A percentile compares a stretch with the other conserved stretches of the same genome.
Evolutionary conservation across 208 protist genomes (phyloP).

Genomic region (Wallacemonas sp.): DNA sequence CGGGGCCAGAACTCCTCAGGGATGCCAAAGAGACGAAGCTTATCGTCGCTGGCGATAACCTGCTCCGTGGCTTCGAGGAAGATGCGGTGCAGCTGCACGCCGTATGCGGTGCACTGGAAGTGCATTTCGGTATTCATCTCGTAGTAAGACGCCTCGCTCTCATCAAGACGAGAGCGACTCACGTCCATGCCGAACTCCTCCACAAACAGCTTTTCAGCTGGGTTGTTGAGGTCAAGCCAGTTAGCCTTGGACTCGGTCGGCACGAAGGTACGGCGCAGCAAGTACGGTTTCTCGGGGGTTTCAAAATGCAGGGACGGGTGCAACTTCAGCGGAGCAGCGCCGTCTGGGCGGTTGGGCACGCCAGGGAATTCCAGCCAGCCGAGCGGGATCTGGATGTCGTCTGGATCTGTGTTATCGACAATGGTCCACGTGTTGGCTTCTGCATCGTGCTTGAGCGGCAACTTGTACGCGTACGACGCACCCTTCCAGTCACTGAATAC

Average conservation of each 20-base stretch:
- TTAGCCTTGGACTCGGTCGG: constrained; percentile 39
- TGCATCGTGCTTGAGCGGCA: constrained; percentile 44
- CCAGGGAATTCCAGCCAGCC: constrained; percentile 87
- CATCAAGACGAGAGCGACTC: constrained; percentile 49
- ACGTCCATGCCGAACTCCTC: constrained; percentile 81
- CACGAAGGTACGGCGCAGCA: constrained; percentile 56
- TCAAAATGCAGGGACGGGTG: constrained; percentile 66
- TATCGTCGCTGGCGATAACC: constrained; percentile 76
- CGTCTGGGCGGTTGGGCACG: constrained; percentile 49
- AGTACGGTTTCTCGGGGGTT: constrained; percentile 38
- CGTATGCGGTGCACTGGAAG: constrained; percentile 57
- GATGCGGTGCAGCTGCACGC: constrained; percentile 68
- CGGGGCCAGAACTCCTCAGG: constrained; percentile 85
- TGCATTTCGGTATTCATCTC: constrained; percentile 74
- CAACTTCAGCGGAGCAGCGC: constrained; percentile 29
- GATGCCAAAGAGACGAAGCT: constrained; percentile 67
- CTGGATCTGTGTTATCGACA: constrained; percentile 52
- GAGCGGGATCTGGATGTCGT: constrained; percentile 55
- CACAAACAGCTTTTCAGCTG: constrained; percentile 72
- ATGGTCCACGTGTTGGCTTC: constrained; percentile 64
- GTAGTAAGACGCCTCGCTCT: constrained; percentile 79
- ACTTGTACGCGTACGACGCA: constrained; percentile 42
- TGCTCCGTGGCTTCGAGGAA: constrained; percentile 86
- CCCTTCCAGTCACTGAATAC: constrained; percentile 80
- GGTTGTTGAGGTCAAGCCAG: constrained; percentile 81